Percentiles rank a stretch among this genome's conserved stretches.
phyloP scores from a whole-genome alignment of 2,329 filamentous ascomycete species.

The Aspergillus intermedius region DNA sequence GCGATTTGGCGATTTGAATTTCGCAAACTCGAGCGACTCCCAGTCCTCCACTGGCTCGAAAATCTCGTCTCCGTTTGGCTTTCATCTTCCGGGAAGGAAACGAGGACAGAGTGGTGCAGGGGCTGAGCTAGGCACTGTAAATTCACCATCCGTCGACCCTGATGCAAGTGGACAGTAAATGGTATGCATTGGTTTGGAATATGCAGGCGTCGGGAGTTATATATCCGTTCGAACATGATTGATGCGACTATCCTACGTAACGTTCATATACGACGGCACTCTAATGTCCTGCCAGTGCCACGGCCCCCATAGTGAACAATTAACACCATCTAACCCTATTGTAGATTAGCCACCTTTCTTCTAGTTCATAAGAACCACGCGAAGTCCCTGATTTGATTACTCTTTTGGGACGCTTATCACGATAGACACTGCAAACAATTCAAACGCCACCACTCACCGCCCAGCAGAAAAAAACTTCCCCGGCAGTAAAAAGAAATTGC shows the following conservation, averaged over 20 bases:
- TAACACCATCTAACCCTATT: no score
- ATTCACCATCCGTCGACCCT: constrained; percentile 20
- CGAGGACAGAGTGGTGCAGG: constrained; percentile 63
- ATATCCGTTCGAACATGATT: neutral
- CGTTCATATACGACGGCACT: no score
- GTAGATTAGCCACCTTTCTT: no score
- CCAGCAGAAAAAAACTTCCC: constrained; percentile 11
- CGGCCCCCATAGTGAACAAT: no score
- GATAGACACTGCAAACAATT: constrained; percentile 8
- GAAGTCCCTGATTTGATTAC: neutral
- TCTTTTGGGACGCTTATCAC: constrained; percentile 3
- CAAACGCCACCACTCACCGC: constrained; percentile 8
- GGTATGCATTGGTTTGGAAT: constrained; percentile 1
- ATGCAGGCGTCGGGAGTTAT: neutral
- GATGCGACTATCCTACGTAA: no score
- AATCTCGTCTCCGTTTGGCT: constrained; percentile 46
- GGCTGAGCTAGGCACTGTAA: constrained; percentile 63
- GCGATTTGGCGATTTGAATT: constrained; percentile 60
- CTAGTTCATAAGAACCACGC: neutral
- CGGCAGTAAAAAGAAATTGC: constrained; percentile 2
- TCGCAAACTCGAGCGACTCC: constrained; percentile 27
- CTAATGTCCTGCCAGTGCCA: no score
- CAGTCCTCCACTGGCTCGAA: constrained; percentile 34
- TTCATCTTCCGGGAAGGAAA: constrained; percentile 66
- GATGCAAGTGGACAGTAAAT: constrained; percentile 15